Conservation (phyloP, 441 rosid species). For the Isatis lusitanica region DNA sequence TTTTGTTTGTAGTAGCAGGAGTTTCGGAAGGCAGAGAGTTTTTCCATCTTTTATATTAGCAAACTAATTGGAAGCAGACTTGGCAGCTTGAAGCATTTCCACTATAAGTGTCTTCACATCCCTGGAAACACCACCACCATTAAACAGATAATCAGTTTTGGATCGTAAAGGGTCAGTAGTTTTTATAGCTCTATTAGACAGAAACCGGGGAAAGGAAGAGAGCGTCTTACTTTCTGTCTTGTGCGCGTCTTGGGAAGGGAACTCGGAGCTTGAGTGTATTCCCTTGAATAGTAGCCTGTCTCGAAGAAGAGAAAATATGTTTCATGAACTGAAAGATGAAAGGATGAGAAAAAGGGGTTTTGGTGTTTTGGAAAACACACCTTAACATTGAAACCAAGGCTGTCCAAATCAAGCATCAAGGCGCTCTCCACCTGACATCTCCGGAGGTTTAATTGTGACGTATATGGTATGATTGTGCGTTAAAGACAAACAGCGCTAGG, state of each 20-base stretch:
- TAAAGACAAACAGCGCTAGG: not conserved
- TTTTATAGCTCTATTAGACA: not conserved
- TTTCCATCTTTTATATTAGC: not conserved
- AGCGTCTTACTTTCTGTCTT: conserved; percentile 71
- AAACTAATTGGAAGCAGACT: conserved; percentile 43
- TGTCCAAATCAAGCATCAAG: conserved; percentile 78
- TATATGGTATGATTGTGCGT: not conserved
- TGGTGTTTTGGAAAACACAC: conserved; percentile 34
- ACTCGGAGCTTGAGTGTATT: conserved; percentile 72
- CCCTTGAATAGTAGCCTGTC: conserved; percentile 73
- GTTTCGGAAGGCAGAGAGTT: not conserved
- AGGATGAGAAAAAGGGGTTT: not conserved
- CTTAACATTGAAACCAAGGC: conserved; percentile 89
- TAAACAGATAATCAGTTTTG: conserved; percentile 2
- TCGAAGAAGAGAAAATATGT: not conserved
- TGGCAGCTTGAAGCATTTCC: conserved; percentile 88
- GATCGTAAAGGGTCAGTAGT: not conserved
- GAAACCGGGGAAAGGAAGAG: not conserved
- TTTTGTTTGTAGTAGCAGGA: not conserved
- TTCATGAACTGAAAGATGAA: not conserved
- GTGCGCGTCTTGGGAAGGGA: conserved; percentile 85
- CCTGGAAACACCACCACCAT: conserved; percentile 43
- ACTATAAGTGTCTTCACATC: conserved; percentile 84
- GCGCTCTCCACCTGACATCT: conserved; percentile 72
- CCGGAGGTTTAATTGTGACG: not conserved